Evolutionary conservation across 1,284 basidiomycete species (phyloP).

Genomic region (Lignosus rhinocerotis): DNA sequence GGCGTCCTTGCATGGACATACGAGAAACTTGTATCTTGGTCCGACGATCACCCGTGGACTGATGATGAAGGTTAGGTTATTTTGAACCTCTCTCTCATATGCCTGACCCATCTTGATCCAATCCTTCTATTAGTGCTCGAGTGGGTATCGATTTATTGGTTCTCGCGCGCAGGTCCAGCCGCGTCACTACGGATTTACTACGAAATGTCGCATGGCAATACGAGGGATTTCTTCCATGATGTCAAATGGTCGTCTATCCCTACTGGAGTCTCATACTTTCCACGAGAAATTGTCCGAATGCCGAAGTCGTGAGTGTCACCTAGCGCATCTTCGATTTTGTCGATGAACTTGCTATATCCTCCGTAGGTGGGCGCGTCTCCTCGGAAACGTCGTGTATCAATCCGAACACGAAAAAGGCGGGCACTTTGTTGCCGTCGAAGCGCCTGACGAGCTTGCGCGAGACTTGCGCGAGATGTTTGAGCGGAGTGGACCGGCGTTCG

Average conservation of each 20-base stretch:
- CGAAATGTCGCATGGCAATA: constrained; percentile 29
- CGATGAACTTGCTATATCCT: not conserved
- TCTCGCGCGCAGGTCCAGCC: constrained; percentile 54
- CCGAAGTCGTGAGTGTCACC: constrained; percentile 40
- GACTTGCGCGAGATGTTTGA: constrained; percentile 33
- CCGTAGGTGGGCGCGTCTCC: constrained; percentile 9
- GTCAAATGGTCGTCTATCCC: constrained; percentile 36
- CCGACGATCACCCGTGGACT: constrained; percentile 49
- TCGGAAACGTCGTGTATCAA: constrained; percentile 31
- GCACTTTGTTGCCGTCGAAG: constrained; percentile 32
- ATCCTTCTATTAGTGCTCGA: not conserved
- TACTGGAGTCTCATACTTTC: constrained; percentile 49
- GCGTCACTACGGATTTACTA: constrained; percentile 58
- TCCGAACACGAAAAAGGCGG: constrained; percentile 26
- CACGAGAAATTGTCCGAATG: constrained; percentile 39
- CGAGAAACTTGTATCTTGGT: constrained; percentile 56
- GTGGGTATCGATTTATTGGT: constrained; percentile 52
- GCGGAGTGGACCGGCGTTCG: constrained; percentile 28
- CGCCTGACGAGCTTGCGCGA: constrained; percentile 25
- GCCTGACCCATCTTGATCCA: not conserved
- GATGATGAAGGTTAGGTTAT: constrained; percentile 46
- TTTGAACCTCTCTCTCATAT: not conserved
- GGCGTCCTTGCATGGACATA: constrained; percentile 62
- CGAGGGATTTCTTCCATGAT: too few species aligned
- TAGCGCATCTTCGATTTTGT: not conserved